Evolutionary conservation across 2,329 filamentous ascomycete species (phyloP).

Genomic region (Aspergillus melleus): DNA sequence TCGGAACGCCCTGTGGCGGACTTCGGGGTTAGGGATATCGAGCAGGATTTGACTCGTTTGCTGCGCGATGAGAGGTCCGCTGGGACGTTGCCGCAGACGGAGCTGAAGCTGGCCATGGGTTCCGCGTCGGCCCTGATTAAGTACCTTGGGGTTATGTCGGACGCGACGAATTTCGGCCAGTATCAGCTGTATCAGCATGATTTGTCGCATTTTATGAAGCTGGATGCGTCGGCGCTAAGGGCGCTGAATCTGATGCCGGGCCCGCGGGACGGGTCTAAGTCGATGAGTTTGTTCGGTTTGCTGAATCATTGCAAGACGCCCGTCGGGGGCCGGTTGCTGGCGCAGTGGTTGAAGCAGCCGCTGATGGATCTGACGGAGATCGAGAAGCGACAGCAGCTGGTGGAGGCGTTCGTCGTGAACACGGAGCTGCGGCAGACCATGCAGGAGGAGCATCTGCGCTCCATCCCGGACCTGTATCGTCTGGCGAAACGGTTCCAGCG

Average conservation of each 20-base stretch:
- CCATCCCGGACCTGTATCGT: conserved; percentile 90
- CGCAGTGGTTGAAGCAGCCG: conserved; percentile 97
- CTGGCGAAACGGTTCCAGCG: conserved; percentile 94
- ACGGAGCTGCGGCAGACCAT: conserved; percentile 92
- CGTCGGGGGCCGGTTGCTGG: conserved; percentile 81
- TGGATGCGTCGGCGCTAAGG: conserved; percentile 90
- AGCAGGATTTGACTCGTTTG: conserved; percentile 85
- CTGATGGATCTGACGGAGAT: conserved; percentile 90
- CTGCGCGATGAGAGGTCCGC: conserved; percentile 82
- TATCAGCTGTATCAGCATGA: conserved; percentile 98
- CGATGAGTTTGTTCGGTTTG: conserved; percentile 91
- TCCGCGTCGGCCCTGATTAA: conserved; percentile 91
- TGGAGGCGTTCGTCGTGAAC: conserved; percentile 91
- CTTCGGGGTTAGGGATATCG: conserved; percentile 87
- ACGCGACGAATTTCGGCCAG: conserved; percentile 92
- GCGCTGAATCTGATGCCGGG: conserved; percentile 97
- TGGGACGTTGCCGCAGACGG: conserved; percentile 79
- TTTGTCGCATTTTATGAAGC: conserved; percentile 94
- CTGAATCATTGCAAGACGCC: conserved; percentile 98
- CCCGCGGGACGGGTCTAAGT: conserved; percentile 90
- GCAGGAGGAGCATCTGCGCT: conserved; percentile 92
- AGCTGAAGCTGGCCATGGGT: conserved; percentile 94
- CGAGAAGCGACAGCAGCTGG: conserved; percentile 85
- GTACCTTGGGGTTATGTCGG: conserved; percentile 86
- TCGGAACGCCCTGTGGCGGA: conserved; percentile 75